Evolutionary conservation across 2,329 filamentous ascomycete species (phyloP), one percentile per base, ranked within the genome.

Genomic region (Talaromyces piceae): DNA sequence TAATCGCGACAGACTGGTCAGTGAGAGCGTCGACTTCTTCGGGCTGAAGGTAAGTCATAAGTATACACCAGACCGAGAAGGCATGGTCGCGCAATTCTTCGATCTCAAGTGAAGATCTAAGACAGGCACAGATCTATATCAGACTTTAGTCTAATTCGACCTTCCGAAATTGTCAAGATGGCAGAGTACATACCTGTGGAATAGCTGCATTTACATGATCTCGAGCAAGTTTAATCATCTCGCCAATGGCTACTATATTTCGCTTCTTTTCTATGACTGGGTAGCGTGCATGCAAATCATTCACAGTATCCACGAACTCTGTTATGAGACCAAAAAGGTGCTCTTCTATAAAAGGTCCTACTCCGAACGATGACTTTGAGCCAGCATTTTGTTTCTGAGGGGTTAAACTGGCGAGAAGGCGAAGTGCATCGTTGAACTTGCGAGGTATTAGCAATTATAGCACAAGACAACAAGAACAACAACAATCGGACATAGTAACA

Each of bases 281-380:
- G 51, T 81, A 79, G 52, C 78, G 76, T 18, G 76, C 70, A 33
- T 74, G 73, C 11, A 77, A 74, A 62, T 88, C 86, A 60, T 91
- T 93, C 53, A 96, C 83, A 8, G 77, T 73, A 56, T 91, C 84
- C 0, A 88, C 88, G 57, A 97, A 83, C 30, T 85, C 80, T 5
- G 88, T 84, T 69, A 96, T 90, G 49, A 97, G 82, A 5, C 90
- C 91, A 5, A 98, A 78, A 28, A 94, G 83, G 65, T 96, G 86
- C 26, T 81, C 79, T 56, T 94, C 84, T 39, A 97, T 79, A 63
- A 95, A 97, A 0, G 79, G 74, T 1, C 83, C 84, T 22, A 94
- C 75, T 1, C 80, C 70, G 53, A 85, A 81, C 2, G 69, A 71
- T 49, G 77, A 72, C 61, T 75, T 79, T 1, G 72, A 65, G 20